Evolutionary conservation across 805 yeast genomes (phyloP), one percentile per base, ranked within the genome.

Genomic region (Myxozyma neotropica): DNA sequence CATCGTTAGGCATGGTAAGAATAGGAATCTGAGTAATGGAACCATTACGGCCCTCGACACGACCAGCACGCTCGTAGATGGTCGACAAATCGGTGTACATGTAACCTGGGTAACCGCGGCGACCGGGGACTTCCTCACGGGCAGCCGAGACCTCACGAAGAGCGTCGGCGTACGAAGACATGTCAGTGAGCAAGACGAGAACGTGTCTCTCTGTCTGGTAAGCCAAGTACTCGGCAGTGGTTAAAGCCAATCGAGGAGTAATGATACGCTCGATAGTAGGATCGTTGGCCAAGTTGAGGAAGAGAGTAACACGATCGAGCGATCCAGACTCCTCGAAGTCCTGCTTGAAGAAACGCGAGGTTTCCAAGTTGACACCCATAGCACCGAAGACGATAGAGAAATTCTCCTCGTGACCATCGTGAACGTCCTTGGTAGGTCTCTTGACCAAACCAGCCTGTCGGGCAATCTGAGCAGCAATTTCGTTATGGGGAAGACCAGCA

Each of bases 91-190:
- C 99, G 49, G 99, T 94, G 80, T 94, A 94, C 99, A 94, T 94
- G 78, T 94, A 94, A 88, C 99, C 99, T 67, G 99, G 99, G 78
- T 94, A 94, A 82, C 99, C 99, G 86, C 99, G 91, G 84, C 99
- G 91, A 83, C 99, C 99, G 74, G 99, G 99, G 48, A 94, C 99
- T 80, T 95, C 99, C 79, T 94, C 99, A 83, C 99, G 91, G 50
- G 99, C 99, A 63, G 99, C 99, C 65, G 97, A 91, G 53, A 94
- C 99, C 81, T 94, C 99, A 86, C 99, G 92, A 74, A 94, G 81
- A 42, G 99, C 99, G 76, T 94, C 99, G 42, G 99, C 99, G 75
- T 94, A 94, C n/a, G 99, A 94, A 27, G 97, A 90, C 99, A 94
- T 94, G 80, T 94, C 99, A 52, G 99, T 95, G 74, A 94, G 83